These are phyloP conservation scores for Lophiotrema nucula DNA, from an alignment of 495 filamentous ascomycete genomes.

Conservation along the genomic window DNA sequence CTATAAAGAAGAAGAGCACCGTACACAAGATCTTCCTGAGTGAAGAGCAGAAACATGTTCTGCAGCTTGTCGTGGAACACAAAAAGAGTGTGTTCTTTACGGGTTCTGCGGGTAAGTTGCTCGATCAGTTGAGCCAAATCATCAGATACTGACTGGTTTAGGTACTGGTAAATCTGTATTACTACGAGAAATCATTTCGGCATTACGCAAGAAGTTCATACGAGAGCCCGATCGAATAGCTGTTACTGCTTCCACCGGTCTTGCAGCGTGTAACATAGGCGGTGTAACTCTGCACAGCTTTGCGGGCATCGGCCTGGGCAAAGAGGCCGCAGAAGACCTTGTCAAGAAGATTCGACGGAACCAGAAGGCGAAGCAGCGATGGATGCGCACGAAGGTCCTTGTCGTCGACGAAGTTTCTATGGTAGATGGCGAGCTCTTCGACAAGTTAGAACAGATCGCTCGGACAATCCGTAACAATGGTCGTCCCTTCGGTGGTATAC, in stretches of 20 bases:
- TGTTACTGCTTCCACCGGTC: conserved; percentile 91
- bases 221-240: conserved; percentile 78
- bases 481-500: conserved; percentile 90
- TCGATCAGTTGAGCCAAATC: too few relatives aligned
- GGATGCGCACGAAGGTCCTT: conserved; percentile 82
- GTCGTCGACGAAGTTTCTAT: conserved; percentile 96
- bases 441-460: conserved; percentile 92
- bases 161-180: conserved; percentile 92
- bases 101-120: conserved; percentile 76
- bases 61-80: conserved; percentile 71
- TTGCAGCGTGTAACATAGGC: conserved; percentile 95
- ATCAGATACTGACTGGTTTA: conserved; percentile 2
- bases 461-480: conserved; percentile 79
- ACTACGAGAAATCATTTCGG: conserved; percentile 82
- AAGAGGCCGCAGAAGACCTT: conserved; percentile 76
- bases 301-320: conserved; percentile 90
- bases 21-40: conserved; percentile 69
- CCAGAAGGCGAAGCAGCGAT: conserved; percentile 79
- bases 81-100: conserved; percentile 95
- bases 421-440: conserved; percentile 96
- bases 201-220: conserved; percentile 70
- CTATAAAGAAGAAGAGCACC: conserved; percentile 43
- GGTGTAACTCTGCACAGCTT: conserved; percentile 96
- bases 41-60: conserved; percentile 80
- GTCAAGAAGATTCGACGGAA: conserved; percentile 92